Base-by-base conservation (phyloP, 768 basidiomycete genomes). In the Termitomyces sp. region DNA sequence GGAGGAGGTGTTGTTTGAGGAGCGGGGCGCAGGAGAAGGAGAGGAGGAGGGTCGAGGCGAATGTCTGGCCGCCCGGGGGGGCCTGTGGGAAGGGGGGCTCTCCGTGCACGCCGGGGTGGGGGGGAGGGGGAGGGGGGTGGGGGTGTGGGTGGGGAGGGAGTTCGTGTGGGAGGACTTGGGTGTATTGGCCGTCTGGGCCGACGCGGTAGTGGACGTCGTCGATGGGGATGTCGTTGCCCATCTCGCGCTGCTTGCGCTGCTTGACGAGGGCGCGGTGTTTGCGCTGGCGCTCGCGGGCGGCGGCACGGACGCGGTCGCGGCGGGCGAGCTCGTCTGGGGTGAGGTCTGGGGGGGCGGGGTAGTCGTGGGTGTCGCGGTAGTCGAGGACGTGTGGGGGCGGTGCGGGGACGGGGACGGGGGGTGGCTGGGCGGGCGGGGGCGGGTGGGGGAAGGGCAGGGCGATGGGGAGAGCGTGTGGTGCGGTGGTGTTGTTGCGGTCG, bases 261-360 rank as follows among this genome's bases (percentile, higher is more conserved):
- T 92, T 93, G 57, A 92, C 85, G 38, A 89, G 78, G 64, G 79
- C 81, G 48, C 92, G 88, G 72, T 94, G 92, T 66, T 93, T 94
- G 50, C 91, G 78, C 66, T 94, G 92, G 62, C 92, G 79, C 69
- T 93, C 91, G 45, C 92, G 78, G 4, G 92, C 92, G 0, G 90
- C 88, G 4, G 87, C 82, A 15, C 91, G 82, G 58, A 93, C 85
- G 59, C 87, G 79, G 65, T 93, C 91, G 54, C 87, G 78, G 60
- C 90, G 82, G 3, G 81, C 78, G 38, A 80, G 67, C 69, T 94
- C 92, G 56, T 91, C 91, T 1, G 83, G 81, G 3, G 83, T 80
- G 53, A 89, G 71, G 20, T 74, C 68, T 3, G 58, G 67, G 12
- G 72, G 69, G 60, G 68, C 46, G 24, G 60, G n/a, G 52, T 63